Evolutionary conservation across 495 filamentous ascomycete species (phyloP), one percentile per base, ranked within the genome.

Genomic region (Penicillium longicatenatum): DNA sequence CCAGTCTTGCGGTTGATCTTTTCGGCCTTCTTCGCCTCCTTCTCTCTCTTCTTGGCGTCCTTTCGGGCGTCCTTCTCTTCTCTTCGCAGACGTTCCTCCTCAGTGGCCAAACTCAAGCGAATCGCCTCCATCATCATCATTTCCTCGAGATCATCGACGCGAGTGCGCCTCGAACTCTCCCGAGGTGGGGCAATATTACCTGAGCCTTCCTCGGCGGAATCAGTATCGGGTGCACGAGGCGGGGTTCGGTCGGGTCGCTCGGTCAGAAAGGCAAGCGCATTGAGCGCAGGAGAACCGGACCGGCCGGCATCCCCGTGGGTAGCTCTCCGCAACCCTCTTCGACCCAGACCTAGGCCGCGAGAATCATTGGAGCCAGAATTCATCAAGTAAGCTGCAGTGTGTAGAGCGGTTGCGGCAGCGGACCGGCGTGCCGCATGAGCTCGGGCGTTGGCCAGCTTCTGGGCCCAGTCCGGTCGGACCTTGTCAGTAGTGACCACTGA

Each of bases 41-140:
- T 95, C 60, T 92, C 90, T 54, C 84, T 82, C 63, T 87, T 90
- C 72, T 93, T 95, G 14, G 85, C 84, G 35, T 91, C 89, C 66
- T 96, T 96, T 50, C 78, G 81, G 4, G 81, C 80, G 62, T 92
- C 89, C 65, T 94, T 92, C 49, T 94, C 90, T 30, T 88, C 88
- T 63, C 88, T 89, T 48, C 81, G 87, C 59, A 87, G 86, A 47
- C 93, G 84, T 44, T 97, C 92, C 64, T 98, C 94, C 65, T 98
- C 94, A 30, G 89, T 88, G 8, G 88, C 92, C 24, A 98, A 77
- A 49, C 91, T 95, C 46, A 96, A 72, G 30, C 94, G 79, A 52
- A 98, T 93, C 2, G 94, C 94, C 68, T 98, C 94, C 81, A 93
- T 89, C 82, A 97, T 90, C 94, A 98, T 98, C 79, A 98, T 90